These are phyloP conservation scores for Atractiella rhizophila DNA, from an alignment of 768 basidiomycete genomes.

Conservation along the genomic window DNA sequence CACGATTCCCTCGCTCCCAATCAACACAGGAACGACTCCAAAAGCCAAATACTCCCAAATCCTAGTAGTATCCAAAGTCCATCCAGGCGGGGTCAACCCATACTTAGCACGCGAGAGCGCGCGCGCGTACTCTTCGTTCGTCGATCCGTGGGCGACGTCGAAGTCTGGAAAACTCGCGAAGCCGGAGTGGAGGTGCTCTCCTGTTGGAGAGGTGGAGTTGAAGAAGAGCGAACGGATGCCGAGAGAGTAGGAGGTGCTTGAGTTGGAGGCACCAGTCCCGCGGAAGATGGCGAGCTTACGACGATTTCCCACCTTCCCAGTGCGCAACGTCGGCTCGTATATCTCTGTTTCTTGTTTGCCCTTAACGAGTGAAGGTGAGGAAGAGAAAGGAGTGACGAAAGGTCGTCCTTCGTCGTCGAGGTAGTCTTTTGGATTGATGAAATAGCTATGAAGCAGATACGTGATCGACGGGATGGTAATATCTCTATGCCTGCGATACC, in stretches of 20 bases:
- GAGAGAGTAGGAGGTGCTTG: slow-evolving; percentile 6
- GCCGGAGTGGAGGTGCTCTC: not conserved
- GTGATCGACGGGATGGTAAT: slow-evolving; percentile 8
- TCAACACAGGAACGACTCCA: slow-evolving; percentile 10
- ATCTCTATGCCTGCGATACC: slow-evolving; percentile 3
- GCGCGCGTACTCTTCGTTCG: slow-evolving; percentile 4
- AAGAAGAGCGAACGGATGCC: slow-evolving; percentile 7
- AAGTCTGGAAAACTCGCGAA: slow-evolving; percentile 7
- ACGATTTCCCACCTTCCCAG: not conserved
- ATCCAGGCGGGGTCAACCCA: slow-evolving; percentile 7
- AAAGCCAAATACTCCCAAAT: slow-evolving; percentile 10
- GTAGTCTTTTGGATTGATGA: slow-evolving; percentile 7
- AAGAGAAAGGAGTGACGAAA: not conserved
- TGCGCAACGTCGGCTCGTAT: not conserved
- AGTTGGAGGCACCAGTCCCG: not conserved
- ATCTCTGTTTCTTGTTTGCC: not conserved
- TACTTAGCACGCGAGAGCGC: slow-evolving; percentile 3
- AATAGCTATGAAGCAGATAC: slow-evolving; percentile 8
- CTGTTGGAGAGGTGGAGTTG: not conserved
- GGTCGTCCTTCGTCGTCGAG: not conserved
- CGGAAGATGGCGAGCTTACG: slow-evolving; percentile 6
- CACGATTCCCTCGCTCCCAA: slow-evolving; percentile 5
- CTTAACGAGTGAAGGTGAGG: not conserved
- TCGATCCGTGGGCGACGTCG: slow-evolving; percentile 5
- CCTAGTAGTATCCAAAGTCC: slow-evolving; percentile 9